phyloP scores from a whole-genome alignment of 169 alveolate genomes.

The Cytauxzoon felis region DNA sequence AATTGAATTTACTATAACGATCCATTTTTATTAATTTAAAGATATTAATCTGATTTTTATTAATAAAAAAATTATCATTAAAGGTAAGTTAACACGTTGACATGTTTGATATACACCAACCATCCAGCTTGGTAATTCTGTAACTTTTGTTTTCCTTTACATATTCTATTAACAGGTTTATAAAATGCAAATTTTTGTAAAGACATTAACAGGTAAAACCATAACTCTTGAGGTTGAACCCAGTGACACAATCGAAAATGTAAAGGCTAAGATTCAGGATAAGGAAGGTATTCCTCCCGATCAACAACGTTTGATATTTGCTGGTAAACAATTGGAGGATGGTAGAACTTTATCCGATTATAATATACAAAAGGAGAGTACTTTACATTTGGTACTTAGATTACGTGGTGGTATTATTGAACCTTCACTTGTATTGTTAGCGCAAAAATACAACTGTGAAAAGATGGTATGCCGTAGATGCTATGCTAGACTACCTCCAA shows the following conservation, averaged over 20 bases:
- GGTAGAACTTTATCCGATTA: slow-evolving; percentile 97
- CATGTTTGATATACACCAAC: too few species aligned
- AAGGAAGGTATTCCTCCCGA: slow-evolving; percentile 99
- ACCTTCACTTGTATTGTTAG: slow-evolving; percentile 97
- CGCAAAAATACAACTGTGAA: slow-evolving; percentile 98
- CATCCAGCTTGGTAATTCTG: too few species aligned
- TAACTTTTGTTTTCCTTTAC: too few species aligned
- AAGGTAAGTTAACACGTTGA: too few species aligned
- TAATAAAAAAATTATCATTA: too few species aligned
- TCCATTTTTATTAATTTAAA: too few species aligned
- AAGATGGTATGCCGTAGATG: slow-evolving; percentile 97
- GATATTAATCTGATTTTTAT: too few species aligned
- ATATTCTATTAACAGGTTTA: slow-evolving; percentile 5
- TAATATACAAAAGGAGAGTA: slow-evolving; percentile 96
- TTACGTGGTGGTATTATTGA: slow-evolving; percentile 99
- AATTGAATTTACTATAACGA: too few species aligned
- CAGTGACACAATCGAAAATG: slow-evolving; percentile 95
- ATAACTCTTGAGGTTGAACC: slow-evolving; percentile 95
- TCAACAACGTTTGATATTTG: slow-evolving; percentile 97
- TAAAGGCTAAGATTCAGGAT: slow-evolving; percentile 95
- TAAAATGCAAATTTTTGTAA: slow-evolving; percentile 91
- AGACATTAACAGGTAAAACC: slow-evolving; percentile 95
- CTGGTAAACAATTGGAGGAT: slow-evolving; percentile 98
- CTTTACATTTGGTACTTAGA: slow-evolving; percentile 96
- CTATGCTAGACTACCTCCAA: slow-evolving; percentile 99